These are phyloP conservation scores for Exidia glandulosa DNA, from an alignment of 768 basidiomycete genomes.

Conservation along the genomic window DNA sequence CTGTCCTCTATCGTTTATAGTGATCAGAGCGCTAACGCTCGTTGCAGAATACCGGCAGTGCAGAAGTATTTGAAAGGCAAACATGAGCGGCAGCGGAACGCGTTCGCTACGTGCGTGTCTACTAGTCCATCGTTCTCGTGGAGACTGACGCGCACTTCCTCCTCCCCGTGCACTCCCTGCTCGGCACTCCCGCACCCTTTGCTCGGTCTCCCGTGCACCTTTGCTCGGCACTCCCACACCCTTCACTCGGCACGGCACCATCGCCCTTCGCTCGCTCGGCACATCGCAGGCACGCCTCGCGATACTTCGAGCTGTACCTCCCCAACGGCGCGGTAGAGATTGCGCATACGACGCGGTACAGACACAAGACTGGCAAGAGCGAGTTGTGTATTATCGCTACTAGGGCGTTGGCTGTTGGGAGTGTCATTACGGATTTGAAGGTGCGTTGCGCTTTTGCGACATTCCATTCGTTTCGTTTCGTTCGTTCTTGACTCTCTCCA, in stretches of 20 bases:
- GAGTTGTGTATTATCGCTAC: slow-evolving; percentile 83
- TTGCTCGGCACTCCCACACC: too few relatives aligned
- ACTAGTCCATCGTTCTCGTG: not conserved
- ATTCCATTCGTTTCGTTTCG: not conserved
- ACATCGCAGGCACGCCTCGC: slow-evolving; percentile 60
- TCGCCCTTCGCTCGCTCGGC: not conserved
- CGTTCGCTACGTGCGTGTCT: slow-evolving; percentile 76
- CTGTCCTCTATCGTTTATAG: too few relatives aligned
- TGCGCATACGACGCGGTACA: slow-evolving; percentile 78
- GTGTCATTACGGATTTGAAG: slow-evolving; percentile 78
- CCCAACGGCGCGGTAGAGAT: slow-evolving; percentile 79
- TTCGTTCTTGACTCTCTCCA: too few relatives aligned
- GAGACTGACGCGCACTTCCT: slow-evolving; percentile 8
- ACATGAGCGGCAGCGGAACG: slow-evolving; percentile 78
- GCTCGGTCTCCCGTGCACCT: slow-evolving; percentile 13
- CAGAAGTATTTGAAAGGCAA: slow-evolving; percentile 67
- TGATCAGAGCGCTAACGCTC: too few relatives aligned
- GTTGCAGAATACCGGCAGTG: slow-evolving; percentile 54
- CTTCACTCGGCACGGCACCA: not conserved
- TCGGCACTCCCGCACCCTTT: slow-evolving; percentile 13
- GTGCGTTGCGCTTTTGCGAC: too few relatives aligned
- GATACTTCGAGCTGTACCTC: slow-evolving; percentile 81
- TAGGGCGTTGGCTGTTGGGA: slow-evolving; percentile 50
- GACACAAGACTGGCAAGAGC: slow-evolving; percentile 79
- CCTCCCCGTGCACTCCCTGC: slow-evolving; percentile 15